Base-by-base conservation (phyloP, 2,329 filamentous ascomycete genomes). In the Cercospora zeina region DNA sequence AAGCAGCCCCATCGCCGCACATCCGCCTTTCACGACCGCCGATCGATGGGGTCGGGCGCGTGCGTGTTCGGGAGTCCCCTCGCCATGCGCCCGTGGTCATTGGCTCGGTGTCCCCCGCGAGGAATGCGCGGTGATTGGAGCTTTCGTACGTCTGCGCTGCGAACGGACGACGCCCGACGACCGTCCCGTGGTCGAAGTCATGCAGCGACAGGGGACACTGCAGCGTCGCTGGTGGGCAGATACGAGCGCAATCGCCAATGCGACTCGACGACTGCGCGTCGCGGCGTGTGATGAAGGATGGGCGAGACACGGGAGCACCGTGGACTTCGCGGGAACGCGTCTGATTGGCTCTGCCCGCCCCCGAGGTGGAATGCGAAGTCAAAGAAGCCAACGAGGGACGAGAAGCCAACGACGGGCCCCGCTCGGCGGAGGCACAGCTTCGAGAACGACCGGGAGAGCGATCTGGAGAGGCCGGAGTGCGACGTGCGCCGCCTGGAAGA, bases 11-110 rank as follows among this genome's bases (percentile, higher is more conserved):
- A 13, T 45, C 37, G 49, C 61, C 61, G 61, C 50, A 4, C 24
- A 9, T 36, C 56, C 53, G 42, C 37, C 56, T 59, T 56, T 34
- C 36, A n/a, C 13, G n/a, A 36, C 36, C 56, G 39, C 10, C 33
- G 37, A 59, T 59, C 51, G 50, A 59, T 55, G 51, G 55, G 50
- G 33, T 54, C 55, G 39, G 45, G 54, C 19, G n/a, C 37, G 11
- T 47, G 16, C 59, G 50, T 33, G 36, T 56, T 54, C 42, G 47
- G 45, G 45, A 53, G 33, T 57, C 54, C 45, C 55, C 55, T 58
- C 59, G 58, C 47, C 11, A 24, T 36, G 21, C 42, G 54, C 36
- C 21, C n/a, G 16, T 24, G 31, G 19, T 54, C n/a, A 54, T 54
- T 45, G 51, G 49, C 33, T 30, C 51, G 16, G 2, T 14, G 11